Evolutionary conservation across 1,139 yeast genomes (phyloP).

Genomic region (Meyerozyma elateridarum): DNA sequence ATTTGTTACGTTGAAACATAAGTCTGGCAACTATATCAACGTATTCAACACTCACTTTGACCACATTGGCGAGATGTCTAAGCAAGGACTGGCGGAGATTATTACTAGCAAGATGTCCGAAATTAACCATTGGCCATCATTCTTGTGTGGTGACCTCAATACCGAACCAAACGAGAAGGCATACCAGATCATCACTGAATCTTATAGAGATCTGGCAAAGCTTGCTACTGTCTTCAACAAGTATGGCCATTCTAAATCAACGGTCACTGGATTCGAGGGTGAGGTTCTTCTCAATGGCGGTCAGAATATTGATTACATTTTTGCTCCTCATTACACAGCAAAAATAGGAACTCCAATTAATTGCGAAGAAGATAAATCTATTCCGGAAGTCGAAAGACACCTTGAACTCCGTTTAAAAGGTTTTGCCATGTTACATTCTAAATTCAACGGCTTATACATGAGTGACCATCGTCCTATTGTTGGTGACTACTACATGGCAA

Average conservation of each 20-base stretch:
- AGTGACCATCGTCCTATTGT: conserved; percentile 56
- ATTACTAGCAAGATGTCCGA: conserved; percentile 38
- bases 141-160: conserved; percentile 26
- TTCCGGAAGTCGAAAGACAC: conserved; percentile 9
- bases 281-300: conserved; percentile 25
- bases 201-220: conserved; percentile 27
- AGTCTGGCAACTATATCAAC: conserved; percentile 28
- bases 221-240: conserved; percentile 22
- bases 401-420: conserved; percentile 21
- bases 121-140: conserved; percentile 39
- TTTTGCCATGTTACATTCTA: conserved; percentile 45
- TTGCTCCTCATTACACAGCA: conserved; percentile 32
- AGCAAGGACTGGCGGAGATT: conserved; percentile 44
- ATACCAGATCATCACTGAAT: conserved; percentile 26
- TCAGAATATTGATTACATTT: conserved; percentile 48
- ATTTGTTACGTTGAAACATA: conserved; percentile 36
- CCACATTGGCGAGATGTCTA: conserved; percentile 45
- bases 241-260: conserved; percentile 41
- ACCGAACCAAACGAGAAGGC: conserved; percentile 14
- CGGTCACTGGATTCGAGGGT: conserved; percentile 50
- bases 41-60: conserved; percentile 59
- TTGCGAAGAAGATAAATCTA: conserved; percentile 14
- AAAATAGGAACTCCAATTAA: conserved; percentile 16
- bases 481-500: conserved; percentile 29
- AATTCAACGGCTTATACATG: conserved; percentile 38